Evolutionary conservation across 768 basidiomycete genomes (phyloP).

Genomic region (Mycena rosella): DNA sequence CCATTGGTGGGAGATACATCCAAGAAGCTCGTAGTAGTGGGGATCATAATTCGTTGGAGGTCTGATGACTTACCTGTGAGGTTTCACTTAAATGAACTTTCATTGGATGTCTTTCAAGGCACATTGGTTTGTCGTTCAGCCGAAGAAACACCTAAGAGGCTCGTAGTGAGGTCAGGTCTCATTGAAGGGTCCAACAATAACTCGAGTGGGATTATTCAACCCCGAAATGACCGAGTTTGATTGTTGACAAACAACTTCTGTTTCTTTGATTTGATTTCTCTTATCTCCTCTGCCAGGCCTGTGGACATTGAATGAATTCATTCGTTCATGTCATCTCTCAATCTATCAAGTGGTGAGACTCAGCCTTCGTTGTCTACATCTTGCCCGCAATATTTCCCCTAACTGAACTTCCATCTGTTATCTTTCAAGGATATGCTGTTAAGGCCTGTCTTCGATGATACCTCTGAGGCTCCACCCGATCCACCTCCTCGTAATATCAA

Average conservation of each 20-base stretch:
- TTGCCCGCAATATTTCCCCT: constrained; percentile 3
- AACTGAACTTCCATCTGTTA: constrained; percentile 5
- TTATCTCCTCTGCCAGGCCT: constrained; percentile 3
- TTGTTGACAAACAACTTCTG: constrained; percentile 1
- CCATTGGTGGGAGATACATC: constrained; percentile 1
- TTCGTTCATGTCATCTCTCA: background rate
- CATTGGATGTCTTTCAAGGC: no score
- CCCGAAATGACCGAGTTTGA: constrained; percentile 21
- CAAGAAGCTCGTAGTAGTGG: constrained; percentile 1
- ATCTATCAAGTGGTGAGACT: constrained; percentile 12
- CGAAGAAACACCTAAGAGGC: no score
- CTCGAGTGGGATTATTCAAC: constrained; percentile 4
- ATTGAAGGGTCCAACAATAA: no score
- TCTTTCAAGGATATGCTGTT: no score
- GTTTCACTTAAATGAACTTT: no score
- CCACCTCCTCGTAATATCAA: no score
- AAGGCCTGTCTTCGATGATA: no score
- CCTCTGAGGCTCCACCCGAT: no score
- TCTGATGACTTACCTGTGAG: no score
- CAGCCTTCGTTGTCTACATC: background rate
- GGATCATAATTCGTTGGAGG: no score
- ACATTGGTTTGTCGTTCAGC: no score
- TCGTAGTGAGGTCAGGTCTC: no score
- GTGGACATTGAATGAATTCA: background rate
- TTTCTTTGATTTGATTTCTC: background rate